These are phyloP conservation scores for Aspergillus homomorphus DNA, from an alignment of 495 filamentous ascomycete genomes.

Conservation along the genomic window DNA sequence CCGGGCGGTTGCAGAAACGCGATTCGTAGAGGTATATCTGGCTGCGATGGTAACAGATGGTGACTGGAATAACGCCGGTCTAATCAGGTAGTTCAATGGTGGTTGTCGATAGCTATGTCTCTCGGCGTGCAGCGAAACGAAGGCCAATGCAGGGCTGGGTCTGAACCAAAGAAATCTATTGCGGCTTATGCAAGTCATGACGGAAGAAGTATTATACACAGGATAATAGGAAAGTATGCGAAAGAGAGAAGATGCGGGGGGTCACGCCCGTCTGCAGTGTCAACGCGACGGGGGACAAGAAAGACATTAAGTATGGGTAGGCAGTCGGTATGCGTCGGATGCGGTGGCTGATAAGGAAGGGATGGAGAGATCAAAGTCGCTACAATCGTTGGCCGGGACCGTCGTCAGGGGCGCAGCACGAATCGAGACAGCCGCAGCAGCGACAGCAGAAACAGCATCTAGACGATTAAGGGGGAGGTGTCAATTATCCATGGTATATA, in stretches of 20 bases:
- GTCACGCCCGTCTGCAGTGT: background rate
- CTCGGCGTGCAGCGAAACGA: too few species aligned
- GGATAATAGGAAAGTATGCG: background rate
- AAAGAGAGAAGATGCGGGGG: conserved; percentile 1
- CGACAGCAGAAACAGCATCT: conserved; percentile 6
- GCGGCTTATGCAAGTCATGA: conserved; percentile 3
- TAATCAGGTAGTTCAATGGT: too few species aligned
- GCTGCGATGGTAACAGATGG: too few species aligned
- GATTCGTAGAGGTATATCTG: too few species aligned
- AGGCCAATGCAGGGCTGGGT: too few species aligned
- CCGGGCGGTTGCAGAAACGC: too few species aligned
- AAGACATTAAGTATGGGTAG: background rate
- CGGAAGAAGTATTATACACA: conserved; percentile 2
- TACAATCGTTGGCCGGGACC: background rate
- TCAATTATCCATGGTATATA: background rate
- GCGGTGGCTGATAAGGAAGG: background rate
- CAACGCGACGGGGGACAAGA: background rate
- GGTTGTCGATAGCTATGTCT: too few species aligned
- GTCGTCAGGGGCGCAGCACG: background rate
- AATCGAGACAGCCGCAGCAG: conserved; percentile 8
- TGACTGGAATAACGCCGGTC: too few species aligned
- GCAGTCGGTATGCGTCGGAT: background rate
- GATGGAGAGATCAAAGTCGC: too few species aligned
- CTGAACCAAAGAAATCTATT: conserved; percentile 3
- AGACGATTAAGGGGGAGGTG: background rate